phyloP scores from a whole-genome alignment of 1,284 basidiomycete species.

The Phlebopus sp. region DNA sequence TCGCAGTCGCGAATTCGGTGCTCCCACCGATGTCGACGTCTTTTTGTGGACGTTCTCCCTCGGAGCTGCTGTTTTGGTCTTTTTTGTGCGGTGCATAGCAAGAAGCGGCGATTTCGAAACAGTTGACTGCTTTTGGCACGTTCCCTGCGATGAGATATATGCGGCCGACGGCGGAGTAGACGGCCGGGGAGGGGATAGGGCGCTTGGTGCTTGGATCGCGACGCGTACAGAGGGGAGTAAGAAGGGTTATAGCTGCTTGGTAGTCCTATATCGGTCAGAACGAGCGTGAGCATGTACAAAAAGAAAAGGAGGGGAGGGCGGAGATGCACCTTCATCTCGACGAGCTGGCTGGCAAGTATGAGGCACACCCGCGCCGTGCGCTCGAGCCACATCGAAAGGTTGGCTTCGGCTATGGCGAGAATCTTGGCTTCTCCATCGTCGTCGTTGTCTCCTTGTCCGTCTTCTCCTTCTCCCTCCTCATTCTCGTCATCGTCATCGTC shows the following conservation, averaged over 20 bases:
- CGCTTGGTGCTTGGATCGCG: slow-evolving; percentile 12
- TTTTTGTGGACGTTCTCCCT: no score
- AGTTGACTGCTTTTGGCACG: slow-evolving; percentile 50
- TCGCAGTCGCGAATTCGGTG: neutral
- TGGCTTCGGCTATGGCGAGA: slow-evolving; percentile 35
- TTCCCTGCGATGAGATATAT: slow-evolving; percentile 73
- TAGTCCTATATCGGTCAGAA: slow-evolving; percentile 54
- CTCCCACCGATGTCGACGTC: no score
- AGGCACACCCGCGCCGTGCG: slow-evolving; percentile 64
- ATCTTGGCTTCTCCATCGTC: slow-evolving; percentile 16
- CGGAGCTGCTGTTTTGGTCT: no score
- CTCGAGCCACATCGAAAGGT: slow-evolving; percentile 76
- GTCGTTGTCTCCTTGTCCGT: neutral
- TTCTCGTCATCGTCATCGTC: neutral
- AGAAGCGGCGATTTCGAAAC: slow-evolving; percentile 49
- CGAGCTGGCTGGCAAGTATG: slow-evolving; percentile 70
- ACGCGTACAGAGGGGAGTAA: slow-evolving; percentile 59
- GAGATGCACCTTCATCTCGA: slow-evolving; percentile 65
- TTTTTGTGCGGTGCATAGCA: slow-evolving; percentile 1
- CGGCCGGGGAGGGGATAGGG: slow-evolving; percentile 40
- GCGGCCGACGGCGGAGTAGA: slow-evolving; percentile 67
- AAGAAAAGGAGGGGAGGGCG: neutral
- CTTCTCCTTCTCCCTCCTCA: neutral
- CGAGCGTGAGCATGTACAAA: neutral
- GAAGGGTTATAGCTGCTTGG: slow-evolving; percentile 58